These are phyloP conservation scores for Endoconidiophora laricicola DNA, from an alignment of 2,329 filamentous ascomycete genomes.

Conservation along the genomic window DNA sequence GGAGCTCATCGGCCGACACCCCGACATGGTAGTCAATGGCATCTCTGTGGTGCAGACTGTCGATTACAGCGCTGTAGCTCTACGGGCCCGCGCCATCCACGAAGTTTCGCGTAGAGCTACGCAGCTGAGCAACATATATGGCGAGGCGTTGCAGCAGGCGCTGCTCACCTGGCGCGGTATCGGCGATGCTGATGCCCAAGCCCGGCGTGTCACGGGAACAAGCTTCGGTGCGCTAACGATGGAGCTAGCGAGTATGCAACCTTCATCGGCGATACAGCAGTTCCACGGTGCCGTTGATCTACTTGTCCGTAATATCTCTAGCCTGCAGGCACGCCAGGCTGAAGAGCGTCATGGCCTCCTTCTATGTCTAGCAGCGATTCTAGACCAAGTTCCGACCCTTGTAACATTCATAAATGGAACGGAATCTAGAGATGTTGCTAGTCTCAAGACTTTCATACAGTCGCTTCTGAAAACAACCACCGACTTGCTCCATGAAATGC, in stretches of 20 bases:
- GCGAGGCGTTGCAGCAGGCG: slow-evolving; percentile 50
- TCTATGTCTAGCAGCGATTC: slow-evolving; percentile 40
- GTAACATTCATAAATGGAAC: slow-evolving; percentile 20
- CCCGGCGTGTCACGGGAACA: slow-evolving; percentile 53
- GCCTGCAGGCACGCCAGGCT: slow-evolving; percentile 39
- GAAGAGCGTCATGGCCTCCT: slow-evolving; percentile 55
- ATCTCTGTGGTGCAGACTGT: slow-evolving; percentile 78
- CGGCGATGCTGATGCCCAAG: slow-evolving; percentile 58
- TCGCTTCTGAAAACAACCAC: background rate
- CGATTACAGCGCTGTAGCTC: slow-evolving; percentile 83
- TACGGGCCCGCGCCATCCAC: slow-evolving; percentile 66
- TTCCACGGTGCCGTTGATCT: slow-evolving; percentile 23
- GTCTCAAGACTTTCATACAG: background rate
- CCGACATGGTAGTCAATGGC: slow-evolving; percentile 64
- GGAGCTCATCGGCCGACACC: slow-evolving; percentile 84
- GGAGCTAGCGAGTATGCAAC: slow-evolving; percentile 21
- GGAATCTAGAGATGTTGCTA: background rate
- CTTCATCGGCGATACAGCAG: slow-evolving; percentile 15
- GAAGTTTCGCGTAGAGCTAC: slow-evolving; percentile 58
- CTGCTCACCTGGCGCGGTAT: slow-evolving; percentile 77
- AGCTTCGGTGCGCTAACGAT: slow-evolving; percentile 47
- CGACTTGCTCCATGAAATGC: slow-evolving; percentile 20
- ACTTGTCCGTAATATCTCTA: slow-evolving; percentile 28
- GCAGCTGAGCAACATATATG: slow-evolving; percentile 50
- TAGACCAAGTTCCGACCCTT: slow-evolving; percentile 30